Evolutionary conservation across 345 rosid species (phyloP).

Genomic region (Raphanus raphanistrum): DNA sequence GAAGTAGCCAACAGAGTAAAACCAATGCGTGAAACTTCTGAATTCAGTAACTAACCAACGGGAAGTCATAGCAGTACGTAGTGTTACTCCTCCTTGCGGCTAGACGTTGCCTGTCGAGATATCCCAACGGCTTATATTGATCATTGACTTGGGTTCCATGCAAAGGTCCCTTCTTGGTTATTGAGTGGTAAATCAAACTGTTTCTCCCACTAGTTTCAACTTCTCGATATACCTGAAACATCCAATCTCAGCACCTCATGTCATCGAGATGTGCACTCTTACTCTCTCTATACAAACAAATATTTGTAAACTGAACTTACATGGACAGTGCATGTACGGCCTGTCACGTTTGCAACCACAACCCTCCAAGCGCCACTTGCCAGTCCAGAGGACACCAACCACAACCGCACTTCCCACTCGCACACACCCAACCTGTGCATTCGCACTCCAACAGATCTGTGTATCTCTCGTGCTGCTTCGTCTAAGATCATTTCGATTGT

Average conservation of each 20-base stretch:
- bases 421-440: conserved; percentile 91
- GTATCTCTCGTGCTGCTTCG: conserved; percentile 75
- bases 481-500: conserved; percentile 70
- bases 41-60: conserved; percentile 61
- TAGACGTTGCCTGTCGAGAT: conserved; percentile 80
- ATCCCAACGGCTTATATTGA: conserved; percentile 70
- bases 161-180: conserved; percentile 60
- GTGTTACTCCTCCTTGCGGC: conserved; percentile 80
- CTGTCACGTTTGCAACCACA: conserved; percentile 81
- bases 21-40: not conserved
- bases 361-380: conserved; percentile 99
- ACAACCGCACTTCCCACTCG: conserved; percentile 98
- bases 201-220: conserved; percentile 61
- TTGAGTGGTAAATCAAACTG: conserved; percentile 65
- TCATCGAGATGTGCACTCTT: conserved; percentile 13
- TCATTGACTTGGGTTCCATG: conserved; percentile 63
- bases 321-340: conserved; percentile 88
- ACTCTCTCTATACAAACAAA: conserved; percentile 1
- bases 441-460: conserved; percentile 75
- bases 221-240: conserved; percentile 85
- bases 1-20: not conserved
- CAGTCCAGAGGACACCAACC: conserved; percentile 79
- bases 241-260: conserved; percentile 16
- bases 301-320: conserved; percentile 52
- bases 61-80: conserved; percentile 98